Base-by-base conservation (phyloP, 495 filamentous ascomycete species). In the Neurospora sp. region DNA sequence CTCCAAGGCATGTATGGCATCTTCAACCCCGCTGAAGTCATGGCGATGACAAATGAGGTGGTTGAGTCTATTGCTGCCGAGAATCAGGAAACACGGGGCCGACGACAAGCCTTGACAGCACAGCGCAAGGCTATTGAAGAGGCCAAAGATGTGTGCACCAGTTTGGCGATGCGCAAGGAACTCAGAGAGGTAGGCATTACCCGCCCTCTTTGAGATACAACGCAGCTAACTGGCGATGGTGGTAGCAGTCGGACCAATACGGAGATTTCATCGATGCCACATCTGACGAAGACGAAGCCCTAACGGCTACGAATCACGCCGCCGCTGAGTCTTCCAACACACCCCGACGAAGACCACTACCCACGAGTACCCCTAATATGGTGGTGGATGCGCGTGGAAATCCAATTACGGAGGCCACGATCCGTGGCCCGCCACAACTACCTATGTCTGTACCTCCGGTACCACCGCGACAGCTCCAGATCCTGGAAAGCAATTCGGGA, bases 101-200 rank as follows among this genome's bases (percentile, higher is more conserved):
- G 79, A 16, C 74, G 81, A 16, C 72, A 78, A 39, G 73, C 76
- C 0, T 73, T 82, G 35, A 80, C 78, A 69, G 73, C 75, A 1
- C 80, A 81, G 71, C 81, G 79, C 74, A 75, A 79, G 74, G 81
- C 81, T 1, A 82, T 82, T 47, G 78, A 82, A 37, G 81, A 81
- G 39, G 81, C 81, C 40, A 80, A 80, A 71, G 78, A 81, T 42
- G 81, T 80, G 6, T 82, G 81, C 73, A 77, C 81, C 35, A 81
- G 76, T 65, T 73, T 82, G 35, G 81, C 81, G n/a, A 81, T 82
- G 80, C 74, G 81, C 10, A 82, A 81, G 65, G 81, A 82, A 35
- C 71, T 82, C 12, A 73, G 81, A 71, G 73, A 65, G 69, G 77
- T 79, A 77, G 69, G 74, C 4, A 27, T 9, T 27, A 2, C 20